Conservation (phyloP, 495 filamentous ascomycete species). For the Annulohypoxylon maeteangense region DNA sequence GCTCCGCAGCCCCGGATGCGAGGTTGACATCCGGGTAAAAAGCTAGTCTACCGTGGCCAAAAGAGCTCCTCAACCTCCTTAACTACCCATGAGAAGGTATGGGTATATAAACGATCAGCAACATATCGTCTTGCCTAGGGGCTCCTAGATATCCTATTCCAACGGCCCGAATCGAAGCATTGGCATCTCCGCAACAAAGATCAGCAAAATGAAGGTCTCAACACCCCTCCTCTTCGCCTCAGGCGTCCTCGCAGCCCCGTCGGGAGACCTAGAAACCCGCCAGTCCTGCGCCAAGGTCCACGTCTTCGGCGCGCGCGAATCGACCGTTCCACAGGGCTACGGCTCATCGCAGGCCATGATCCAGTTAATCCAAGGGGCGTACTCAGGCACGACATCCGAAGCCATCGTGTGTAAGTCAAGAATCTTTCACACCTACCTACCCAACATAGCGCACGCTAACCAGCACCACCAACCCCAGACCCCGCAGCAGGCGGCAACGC, state of each 20-base stretch:
- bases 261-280: slow-evolving; percentile 37
- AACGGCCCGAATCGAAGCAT: not conserved
- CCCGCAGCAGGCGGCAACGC: slow-evolving; percentile 59
- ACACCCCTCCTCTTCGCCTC: slow-evolving; percentile 18
- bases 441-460: not conserved
- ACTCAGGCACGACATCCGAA: slow-evolving; percentile 66
- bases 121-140: not conserved
- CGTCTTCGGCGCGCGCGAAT: slow-evolving; percentile 73
- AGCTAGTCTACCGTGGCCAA: not conserved
- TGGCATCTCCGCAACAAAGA: not conserved
- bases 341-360: slow-evolving; percentile 65
- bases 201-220: slow-evolving; percentile 19
- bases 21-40: slow-evolving; percentile 29
- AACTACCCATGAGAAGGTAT: not conserved
- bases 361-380: slow-evolving; percentile 61
- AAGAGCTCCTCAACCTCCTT: not conserved
- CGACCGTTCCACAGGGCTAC: slow-evolving; percentile 65
- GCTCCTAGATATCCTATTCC: not conserved
- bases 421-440: not conserved
- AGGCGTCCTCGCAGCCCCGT: slow-evolving; percentile 21
- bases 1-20: slow-evolving; percentile 7
- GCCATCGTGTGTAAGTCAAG: slow-evolving; percentile 56
- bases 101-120: slow-evolving; percentile 11
- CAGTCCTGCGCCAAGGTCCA: slow-evolving; percentile 65
- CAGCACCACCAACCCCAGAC: slow-evolving; percentile 42